Percentiles rank a stretch among this genome's conserved stretches.
Conservation (phyloP, 148 eudicot genomes). For the Simmondsia chinensis region DNA sequence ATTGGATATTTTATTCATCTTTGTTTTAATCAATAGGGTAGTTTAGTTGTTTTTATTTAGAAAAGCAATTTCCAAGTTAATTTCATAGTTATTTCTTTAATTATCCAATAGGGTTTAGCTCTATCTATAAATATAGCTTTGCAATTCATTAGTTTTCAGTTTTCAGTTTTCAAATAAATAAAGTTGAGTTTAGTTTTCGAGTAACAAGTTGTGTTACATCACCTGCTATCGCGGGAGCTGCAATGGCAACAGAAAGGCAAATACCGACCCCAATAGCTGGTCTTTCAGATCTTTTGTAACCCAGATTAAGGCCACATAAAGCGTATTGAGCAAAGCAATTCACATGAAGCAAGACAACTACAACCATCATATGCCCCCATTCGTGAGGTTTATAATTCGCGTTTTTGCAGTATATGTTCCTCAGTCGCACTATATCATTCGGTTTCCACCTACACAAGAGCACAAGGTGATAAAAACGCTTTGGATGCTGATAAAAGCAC, state of each 20-base stretch:
- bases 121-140: no score
- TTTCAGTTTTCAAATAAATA: no score
- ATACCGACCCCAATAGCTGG: conserved; percentile 74
- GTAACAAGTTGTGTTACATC: no score
- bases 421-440: conserved; percentile 41
- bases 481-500: conserved; percentile 89
- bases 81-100: no score
- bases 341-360: conserved; percentile 31
- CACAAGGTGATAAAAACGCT: conserved; percentile 62
- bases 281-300: conserved; percentile 59
- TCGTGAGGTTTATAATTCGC: conserved; percentile 82
- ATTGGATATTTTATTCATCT: no score
- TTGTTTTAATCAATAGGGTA: no score
- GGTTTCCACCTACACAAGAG: conserved; percentile 78
- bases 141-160: no score
- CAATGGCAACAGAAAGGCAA: conserved; percentile 64
- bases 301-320: conserved; percentile 45
- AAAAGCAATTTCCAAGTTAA: no score
- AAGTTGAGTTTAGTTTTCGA: no score
- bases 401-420: conserved; percentile 73
- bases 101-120: no score
- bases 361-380: conserved; percentile 57
- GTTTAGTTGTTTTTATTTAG: no score
- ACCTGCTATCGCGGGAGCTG: conserved; percentile 82
- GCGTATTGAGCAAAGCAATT: conserved; percentile 64